A percentile compares a stretch with the other conserved stretches of the same genome.
Conservation (phyloP, 345 rosid genomes). For the Ceriops tagal region DNA sequence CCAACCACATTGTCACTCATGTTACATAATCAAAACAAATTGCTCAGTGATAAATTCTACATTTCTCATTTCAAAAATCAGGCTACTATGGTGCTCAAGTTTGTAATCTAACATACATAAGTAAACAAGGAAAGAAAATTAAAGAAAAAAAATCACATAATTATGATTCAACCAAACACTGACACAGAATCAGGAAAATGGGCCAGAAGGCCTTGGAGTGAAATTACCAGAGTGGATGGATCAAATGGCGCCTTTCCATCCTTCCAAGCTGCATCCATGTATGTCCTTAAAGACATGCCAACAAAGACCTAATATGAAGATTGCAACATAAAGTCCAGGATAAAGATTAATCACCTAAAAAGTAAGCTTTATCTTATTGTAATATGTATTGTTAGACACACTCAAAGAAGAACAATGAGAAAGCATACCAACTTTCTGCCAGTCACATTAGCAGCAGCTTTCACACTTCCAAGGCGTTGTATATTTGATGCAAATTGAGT, state of each 20-base stretch:
- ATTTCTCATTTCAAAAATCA: background rate
- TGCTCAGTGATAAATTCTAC: background rate
- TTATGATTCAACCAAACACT: background rate
- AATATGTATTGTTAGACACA: no score
- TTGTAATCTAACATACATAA: background rate
- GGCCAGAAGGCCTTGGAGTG: background rate
- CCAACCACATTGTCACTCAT: background rate
- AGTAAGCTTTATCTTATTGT: no score
- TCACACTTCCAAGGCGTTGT: conserved; percentile 95
- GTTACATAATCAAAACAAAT: background rate
- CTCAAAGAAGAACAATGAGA: conserved; percentile 1
- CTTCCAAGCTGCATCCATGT: conserved; percentile 97
- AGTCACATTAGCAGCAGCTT: conserved; percentile 92
- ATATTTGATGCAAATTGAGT: conserved; percentile 98
- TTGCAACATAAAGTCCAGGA: background rate
- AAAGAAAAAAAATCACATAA: background rate
- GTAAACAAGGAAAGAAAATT: background rate
- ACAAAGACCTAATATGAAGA: conserved; percentile 62
- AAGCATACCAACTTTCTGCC: conserved; percentile 80
- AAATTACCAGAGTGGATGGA: conserved; percentile 83
- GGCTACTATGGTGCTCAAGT: background rate
- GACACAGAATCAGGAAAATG: conserved; percentile 4
- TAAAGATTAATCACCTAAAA: no score
- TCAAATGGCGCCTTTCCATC: conserved; percentile 98
- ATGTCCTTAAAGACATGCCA: conserved; percentile 97